A percentile compares a stretch with the other conserved stretches of the same genome.
These are phyloP conservation scores for Aspergillus pseudoviridinutans DNA, from an alignment of 2,329 filamentous ascomycete genomes.

Conservation along the genomic window DNA sequence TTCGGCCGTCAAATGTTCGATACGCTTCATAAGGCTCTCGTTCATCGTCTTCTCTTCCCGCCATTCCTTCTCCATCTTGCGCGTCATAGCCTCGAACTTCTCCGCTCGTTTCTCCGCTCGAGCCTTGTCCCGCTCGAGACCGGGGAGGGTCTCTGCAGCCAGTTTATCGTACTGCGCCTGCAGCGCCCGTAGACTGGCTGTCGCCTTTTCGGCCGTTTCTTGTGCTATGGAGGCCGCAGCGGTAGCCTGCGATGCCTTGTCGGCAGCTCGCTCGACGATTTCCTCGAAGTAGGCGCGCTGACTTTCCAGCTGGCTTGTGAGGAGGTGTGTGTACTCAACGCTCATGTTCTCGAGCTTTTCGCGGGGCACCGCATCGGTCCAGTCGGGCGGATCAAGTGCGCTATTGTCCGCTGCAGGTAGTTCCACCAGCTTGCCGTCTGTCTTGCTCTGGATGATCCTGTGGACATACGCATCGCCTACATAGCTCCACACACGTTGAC, in stretches of 20 bases:
- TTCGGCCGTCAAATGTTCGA: constrained; percentile 63
- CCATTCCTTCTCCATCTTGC: constrained; percentile 68
- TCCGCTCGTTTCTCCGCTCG: constrained; percentile 65
- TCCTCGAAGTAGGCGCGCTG: constrained; percentile 94
- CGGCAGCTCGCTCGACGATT: constrained; percentile 78
- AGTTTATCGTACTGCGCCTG: constrained; percentile 53
- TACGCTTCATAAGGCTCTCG: constrained; percentile 71
- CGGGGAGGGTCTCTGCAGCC: constrained; percentile 55
- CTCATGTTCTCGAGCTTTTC: constrained; percentile 75
- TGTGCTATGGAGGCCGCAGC: constrained; percentile 49
- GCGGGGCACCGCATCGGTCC: constrained; percentile 44
- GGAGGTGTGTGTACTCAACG: constrained; percentile 88
- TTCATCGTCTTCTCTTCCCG: constrained; percentile 85
- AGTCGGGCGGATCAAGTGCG: constrained; percentile 40
- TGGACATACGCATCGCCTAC: constrained; percentile 94
- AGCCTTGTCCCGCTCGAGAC: constrained; percentile 68
- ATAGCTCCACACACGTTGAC: constrained; percentile 98
- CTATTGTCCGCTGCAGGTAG: constrained; percentile 60
- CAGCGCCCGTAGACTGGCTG: constrained; percentile 53
- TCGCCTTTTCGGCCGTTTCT: constrained; percentile 63
- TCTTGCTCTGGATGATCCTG: constrained; percentile 87
- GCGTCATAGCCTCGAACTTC: constrained; percentile 71
- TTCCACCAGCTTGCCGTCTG: constrained; percentile 87
- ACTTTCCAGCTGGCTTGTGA: constrained; percentile 88
- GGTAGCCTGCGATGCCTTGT: constrained; percentile 77